These are phyloP conservation scores for Tetradesmus lagerheimii DNA, from an alignment of 139 green algal species.

Conservation along the genomic window DNA sequence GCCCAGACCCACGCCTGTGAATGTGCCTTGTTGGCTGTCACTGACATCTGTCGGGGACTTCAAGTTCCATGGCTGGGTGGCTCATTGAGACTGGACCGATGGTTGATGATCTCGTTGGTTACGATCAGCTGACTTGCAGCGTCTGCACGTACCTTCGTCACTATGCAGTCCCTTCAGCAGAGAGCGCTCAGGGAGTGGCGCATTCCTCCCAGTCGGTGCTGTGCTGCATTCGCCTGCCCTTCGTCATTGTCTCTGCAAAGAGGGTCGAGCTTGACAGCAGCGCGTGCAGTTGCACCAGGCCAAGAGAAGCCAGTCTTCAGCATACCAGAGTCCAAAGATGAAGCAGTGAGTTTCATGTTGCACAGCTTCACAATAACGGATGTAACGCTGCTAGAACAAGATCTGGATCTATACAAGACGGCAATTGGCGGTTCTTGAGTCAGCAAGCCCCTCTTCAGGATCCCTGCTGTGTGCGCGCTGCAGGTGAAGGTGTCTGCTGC, in stretches of 20 bases:
- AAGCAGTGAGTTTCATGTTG: conserved; percentile 14
- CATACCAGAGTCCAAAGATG: conserved; percentile 28
- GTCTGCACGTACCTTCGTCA: background rate
- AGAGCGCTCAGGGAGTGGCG: conserved; percentile 26
- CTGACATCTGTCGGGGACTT: background rate
- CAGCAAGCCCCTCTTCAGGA: background rate
- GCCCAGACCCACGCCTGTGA: background rate
- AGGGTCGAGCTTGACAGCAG: background rate
- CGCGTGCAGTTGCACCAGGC: background rate
- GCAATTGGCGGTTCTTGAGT: background rate
- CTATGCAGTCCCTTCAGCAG: background rate
- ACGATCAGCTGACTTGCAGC: background rate
- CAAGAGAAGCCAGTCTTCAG: conserved; percentile 11
- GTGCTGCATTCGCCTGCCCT: background rate
- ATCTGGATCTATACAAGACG: background rate
- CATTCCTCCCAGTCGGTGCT: conserved; percentile 24
- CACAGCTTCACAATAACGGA: background rate
- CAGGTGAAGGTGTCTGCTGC: conserved; percentile 25
- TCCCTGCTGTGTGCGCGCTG: background rate
- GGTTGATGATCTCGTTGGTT: background rate
- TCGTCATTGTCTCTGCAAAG: too few species aligned
- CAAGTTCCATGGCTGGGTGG: background rate
- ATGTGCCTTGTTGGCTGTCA: background rate
- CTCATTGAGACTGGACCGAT: background rate
- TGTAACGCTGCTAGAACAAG: background rate